Percentiles rank a stretch among this genome's conserved stretches.
These are phyloP conservation scores for Pleurotus giganteus DNA, from an alignment of 768 basidiomycete species.

Conservation along the genomic window DNA sequence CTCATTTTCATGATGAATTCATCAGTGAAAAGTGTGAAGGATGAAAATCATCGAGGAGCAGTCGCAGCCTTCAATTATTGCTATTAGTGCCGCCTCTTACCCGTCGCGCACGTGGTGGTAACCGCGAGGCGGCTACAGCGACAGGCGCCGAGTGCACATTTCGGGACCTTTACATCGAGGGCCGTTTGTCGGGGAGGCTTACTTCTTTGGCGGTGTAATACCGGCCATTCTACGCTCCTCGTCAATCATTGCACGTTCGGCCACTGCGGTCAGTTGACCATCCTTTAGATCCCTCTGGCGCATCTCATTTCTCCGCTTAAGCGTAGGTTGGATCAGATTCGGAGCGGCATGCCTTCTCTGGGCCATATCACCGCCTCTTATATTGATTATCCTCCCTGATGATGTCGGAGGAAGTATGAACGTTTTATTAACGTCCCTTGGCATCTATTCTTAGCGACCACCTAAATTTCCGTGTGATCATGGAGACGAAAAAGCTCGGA, in stretches of 20 bases:
- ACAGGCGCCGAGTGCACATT: too few relatives aligned
- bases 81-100: too few relatives aligned
- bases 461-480: not conserved
- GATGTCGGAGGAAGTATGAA: too few relatives aligned
- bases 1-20: too few relatives aligned
- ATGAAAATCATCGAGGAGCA: too few relatives aligned
- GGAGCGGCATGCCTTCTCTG: not conserved
- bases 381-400: not conserved
- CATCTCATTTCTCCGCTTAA: slow-evolving; percentile 2
- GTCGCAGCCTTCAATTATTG: too few relatives aligned
- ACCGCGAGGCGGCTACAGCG: too few relatives aligned
- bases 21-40: too few relatives aligned
- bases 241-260: not conserved
- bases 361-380: not conserved
- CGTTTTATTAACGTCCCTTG: too few relatives aligned
- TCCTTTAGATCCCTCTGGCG: not conserved
- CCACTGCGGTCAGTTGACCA: not conserved
- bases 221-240: not conserved
- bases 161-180: not conserved
- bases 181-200: not conserved
- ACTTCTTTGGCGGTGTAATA: not conserved
- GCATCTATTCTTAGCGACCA: not conserved
- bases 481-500: not conserved
- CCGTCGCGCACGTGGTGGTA: too few relatives aligned
- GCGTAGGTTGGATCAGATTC: not conserved